A percentile compares a stretch with the other conserved stretches of the same genome.
These are phyloP conservation scores for Amphibolis antarctica DNA, from an alignment of 106 monocot species.

Conservation along the genomic window DNA sequence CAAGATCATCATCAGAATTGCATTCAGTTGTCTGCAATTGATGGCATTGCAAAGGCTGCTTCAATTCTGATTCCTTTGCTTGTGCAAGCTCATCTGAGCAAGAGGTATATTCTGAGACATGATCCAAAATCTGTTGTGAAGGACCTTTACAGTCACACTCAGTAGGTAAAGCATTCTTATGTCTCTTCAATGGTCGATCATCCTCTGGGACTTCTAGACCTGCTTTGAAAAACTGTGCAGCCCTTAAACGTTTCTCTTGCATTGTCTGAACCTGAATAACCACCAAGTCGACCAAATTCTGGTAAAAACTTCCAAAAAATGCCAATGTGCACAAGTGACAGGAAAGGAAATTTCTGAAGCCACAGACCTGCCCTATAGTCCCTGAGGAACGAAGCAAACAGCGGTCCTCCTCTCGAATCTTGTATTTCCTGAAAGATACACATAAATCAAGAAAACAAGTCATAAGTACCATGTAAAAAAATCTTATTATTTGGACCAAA, in stretches of 20 bases:
- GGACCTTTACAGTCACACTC: slow-evolving; percentile 7
- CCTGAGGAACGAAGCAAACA: slow-evolving; percentile 67
- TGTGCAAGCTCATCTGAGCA: neutral
- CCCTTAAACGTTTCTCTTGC: slow-evolving; percentile 58
- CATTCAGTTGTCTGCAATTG: neutral
- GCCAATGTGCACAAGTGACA: neutral
- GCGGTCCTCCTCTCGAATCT: slow-evolving; percentile 48
- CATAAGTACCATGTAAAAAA: neutral
- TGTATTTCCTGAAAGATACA: slow-evolving; percentile 44
- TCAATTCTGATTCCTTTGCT: slow-evolving; percentile 3
- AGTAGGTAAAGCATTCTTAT: neutral
- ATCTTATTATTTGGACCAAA: neutral
- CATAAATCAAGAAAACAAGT: neutral
- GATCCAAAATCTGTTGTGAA: slow-evolving; percentile 1
- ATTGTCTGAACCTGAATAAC: slow-evolving; percentile 39
- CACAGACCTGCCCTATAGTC: slow-evolving; percentile 84
- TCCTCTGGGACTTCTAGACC: slow-evolving; percentile 67
- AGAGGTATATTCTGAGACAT: neutral
- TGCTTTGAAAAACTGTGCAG: slow-evolving; percentile 59
- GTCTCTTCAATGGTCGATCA: slow-evolving; percentile 26
- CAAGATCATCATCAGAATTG: neutral
- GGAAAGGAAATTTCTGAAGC: neutral
- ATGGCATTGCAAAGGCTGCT: neutral
- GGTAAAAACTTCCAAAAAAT: neutral
- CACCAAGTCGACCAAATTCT: neutral